A percentile compares a stretch with the other conserved stretches of the same genome.
Conservation (phyloP, 768 basidiomycete species). For the Boletus huronensis region DNA sequence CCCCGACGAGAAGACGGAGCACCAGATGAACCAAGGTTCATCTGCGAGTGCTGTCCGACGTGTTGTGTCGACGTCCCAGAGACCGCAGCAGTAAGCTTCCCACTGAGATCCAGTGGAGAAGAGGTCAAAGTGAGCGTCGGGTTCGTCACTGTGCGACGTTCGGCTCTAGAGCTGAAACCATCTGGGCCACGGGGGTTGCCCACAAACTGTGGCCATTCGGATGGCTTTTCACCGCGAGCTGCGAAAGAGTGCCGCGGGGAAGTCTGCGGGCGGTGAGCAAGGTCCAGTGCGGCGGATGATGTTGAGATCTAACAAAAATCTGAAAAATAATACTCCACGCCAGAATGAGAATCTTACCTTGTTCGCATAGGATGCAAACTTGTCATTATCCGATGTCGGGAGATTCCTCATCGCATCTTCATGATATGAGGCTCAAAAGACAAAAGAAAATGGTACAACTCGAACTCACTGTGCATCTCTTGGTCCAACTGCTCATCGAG, state of each 20-base stretch:
- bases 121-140: conserved; percentile 64
- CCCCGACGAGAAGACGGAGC: conserved; percentile 63
- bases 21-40: conserved; percentile 30
- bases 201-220: conserved; percentile 93
- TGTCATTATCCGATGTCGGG: conserved; percentile 88
- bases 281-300: conserved; percentile 88
- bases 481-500: conserved; percentile 90
- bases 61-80: conserved; percentile 66
- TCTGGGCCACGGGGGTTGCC: conserved; percentile 62
- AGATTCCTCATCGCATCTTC: conserved; percentile 85
- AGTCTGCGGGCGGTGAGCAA: conserved; percentile 85
- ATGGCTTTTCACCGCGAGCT: conserved; percentile 65
- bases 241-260: conserved; percentile 62
- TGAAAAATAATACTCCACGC: conserved; percentile 6
- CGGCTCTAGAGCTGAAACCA: conserved; percentile 47
- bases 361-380: conserved; percentile 61
- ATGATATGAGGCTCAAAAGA: conserved; percentile 17
- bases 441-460: conserved; percentile 1
- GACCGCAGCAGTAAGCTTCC: conserved; percentile 43
- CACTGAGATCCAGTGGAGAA: conserved; percentile 47
- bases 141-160: conserved; percentile 72
- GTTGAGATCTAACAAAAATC: conserved; percentile 57
- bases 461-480: conserved; percentile 84
- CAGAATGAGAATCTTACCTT: conserved; percentile 46
- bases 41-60: conserved; percentile 57